phyloP scores from a whole-genome alignment of 257 asterid species.

The Eustoma russellianum region DNA sequence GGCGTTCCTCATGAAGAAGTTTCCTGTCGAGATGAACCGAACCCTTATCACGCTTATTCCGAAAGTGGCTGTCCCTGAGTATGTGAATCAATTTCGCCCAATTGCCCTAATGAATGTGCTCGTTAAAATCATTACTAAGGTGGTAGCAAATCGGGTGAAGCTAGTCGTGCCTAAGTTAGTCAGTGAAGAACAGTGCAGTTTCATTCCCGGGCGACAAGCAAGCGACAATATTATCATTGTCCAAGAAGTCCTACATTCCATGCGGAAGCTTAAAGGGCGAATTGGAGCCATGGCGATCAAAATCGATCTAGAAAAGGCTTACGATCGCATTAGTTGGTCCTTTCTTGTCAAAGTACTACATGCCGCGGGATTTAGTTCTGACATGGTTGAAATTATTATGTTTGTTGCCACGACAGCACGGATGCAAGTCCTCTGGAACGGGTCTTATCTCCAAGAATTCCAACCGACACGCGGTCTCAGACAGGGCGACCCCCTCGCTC shows the following conservation, averaged over 20 bases:
- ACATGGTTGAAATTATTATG: too few relatives aligned
- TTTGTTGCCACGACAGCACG: too few relatives aligned
- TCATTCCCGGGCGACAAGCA: neutral
- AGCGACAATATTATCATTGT: neutral
- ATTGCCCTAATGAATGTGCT: neutral
- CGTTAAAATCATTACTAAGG: neutral
- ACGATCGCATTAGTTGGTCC: too few relatives aligned
- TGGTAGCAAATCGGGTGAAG: neutral
- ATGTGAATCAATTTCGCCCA: neutral
- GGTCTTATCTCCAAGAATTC: too few relatives aligned
- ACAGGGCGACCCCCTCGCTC: too few relatives aligned
- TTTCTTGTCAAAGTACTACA: neutral
- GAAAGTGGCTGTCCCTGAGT: neutral
- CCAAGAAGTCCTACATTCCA: neutral
- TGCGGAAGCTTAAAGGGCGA: neutral
- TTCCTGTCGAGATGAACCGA: neutral
- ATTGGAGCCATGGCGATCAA: neutral
- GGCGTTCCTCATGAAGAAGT: too few relatives aligned
- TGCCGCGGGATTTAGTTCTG: too few relatives aligned
- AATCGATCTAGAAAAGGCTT: too few relatives aligned
- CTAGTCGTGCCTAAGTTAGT: neutral
- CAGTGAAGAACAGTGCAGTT: neutral
- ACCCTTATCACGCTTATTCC: too few relatives aligned
- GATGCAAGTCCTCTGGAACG: too few relatives aligned
- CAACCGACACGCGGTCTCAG: too few relatives aligned